phyloP scores from a whole-genome alignment of 177 flowering plant species.

The Vitis hybrid region DNA sequence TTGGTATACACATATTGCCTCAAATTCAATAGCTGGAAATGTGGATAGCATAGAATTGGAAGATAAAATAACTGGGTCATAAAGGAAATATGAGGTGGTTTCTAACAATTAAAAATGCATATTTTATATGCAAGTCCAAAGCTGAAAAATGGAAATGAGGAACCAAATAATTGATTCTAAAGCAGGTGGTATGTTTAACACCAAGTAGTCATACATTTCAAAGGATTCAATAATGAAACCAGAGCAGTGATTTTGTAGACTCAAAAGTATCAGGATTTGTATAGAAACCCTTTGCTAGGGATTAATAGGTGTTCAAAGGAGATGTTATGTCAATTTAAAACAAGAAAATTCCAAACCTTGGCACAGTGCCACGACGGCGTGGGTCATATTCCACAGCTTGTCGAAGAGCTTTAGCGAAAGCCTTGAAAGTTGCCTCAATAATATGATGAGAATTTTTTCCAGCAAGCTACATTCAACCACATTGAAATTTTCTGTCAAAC shows the following conservation, averaged over 20 bases:
- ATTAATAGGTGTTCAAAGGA: not conserved
- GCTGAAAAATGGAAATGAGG: not conserved
- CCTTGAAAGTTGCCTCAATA: constrained; percentile 98
- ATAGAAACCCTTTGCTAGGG: not conserved
- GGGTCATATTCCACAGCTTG: constrained; percentile 89
- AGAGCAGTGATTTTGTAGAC: not conserved
- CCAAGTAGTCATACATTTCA: not conserved
- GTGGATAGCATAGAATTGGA: too few relatives aligned
- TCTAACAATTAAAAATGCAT: not conserved
- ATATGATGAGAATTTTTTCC: constrained; percentile 98
- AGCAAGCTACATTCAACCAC: constrained; percentile 62
- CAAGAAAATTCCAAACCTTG: constrained; percentile 54
- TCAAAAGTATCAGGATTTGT: not conserved
- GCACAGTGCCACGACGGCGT: constrained; percentile 80
- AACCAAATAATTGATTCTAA: not conserved
- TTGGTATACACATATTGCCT: too few relatives aligned
- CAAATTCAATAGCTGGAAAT: too few relatives aligned
- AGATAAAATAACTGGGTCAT: too few relatives aligned
- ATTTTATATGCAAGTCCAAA: not conserved
- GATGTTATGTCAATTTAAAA: not conserved
- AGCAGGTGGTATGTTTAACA: not conserved
- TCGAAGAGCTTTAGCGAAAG: constrained; percentile 97
- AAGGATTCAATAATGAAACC: not conserved
- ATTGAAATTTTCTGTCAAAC: not conserved
- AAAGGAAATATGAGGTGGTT: not conserved